These are phyloP conservation scores for Starmerella sirachaensis DNA, from an alignment of 805 yeast species.

Conservation along the genomic window DNA sequence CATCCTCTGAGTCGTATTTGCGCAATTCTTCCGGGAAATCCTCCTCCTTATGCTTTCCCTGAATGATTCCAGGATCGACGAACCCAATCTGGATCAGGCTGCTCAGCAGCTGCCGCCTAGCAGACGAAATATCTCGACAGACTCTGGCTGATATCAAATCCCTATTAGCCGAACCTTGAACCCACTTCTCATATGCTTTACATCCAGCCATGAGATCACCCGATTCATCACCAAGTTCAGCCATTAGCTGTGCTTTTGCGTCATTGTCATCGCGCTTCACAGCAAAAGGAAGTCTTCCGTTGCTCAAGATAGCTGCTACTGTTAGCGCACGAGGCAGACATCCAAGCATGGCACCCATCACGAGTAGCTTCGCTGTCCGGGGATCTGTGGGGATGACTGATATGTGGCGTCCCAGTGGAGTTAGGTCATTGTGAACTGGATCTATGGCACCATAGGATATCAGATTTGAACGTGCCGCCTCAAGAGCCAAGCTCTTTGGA, in stretches of 20 bases:
- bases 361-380: constrained; percentile 68
- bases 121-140: constrained; percentile 58
- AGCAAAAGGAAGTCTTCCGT: constrained; percentile 64
- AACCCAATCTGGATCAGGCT: constrained; percentile 71
- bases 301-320: constrained; percentile 55
- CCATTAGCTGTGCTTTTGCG: constrained; percentile 16
- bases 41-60: not conserved
- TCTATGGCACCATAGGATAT: constrained; percentile 63
- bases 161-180: constrained; percentile 2
- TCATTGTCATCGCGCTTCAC: constrained; percentile 46
- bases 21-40: constrained; percentile 6
- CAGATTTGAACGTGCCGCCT: constrained; percentile 40
- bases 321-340: constrained; percentile 68
- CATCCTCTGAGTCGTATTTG: constrained; percentile 40
- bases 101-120: constrained; percentile 56
- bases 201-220: constrained; percentile 71
- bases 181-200: constrained; percentile 46
- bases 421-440: constrained; percentile 36
- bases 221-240: constrained; percentile 30
- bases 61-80: constrained; percentile 35
- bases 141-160: constrained; percentile 24
- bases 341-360: constrained; percentile 72
- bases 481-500: constrained; percentile 46
- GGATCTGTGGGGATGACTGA: constrained; percentile 77
- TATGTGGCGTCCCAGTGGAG: constrained; percentile 69